Evolutionary conservation across 768 basidiomycete genomes (phyloP).

Genomic region (Amylocystis lapponica): DNA sequence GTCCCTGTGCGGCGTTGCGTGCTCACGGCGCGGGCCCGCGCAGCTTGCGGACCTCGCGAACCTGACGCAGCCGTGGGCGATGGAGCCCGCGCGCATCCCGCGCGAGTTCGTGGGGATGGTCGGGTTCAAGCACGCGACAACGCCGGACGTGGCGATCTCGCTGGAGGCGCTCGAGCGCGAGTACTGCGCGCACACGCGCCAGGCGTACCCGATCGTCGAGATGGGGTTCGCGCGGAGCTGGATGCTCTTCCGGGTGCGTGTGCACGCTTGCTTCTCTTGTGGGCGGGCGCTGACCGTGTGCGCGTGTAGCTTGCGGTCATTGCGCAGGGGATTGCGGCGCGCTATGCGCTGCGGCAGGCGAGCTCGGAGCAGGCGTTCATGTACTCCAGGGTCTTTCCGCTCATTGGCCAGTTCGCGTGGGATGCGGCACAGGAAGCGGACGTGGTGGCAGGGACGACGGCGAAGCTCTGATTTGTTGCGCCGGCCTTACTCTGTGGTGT

Average conservation of each 20-base stretch:
- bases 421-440: conserved; percentile 50
- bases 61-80: conserved; percentile 78
- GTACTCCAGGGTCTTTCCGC: conserved; percentile 42
- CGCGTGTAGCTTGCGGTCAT: conserved; percentile 71
- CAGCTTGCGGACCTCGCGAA: conserved; percentile 88
- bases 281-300: neutral
- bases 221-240: conserved; percentile 82
- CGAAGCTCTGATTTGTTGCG: too few species aligned
- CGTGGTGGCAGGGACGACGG: too few species aligned
- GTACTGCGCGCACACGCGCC: conserved; percentile 62
- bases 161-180: conserved; percentile 76
- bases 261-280: too few species aligned
- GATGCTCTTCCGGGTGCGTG: conserved; percentile 77
- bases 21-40: neutral
- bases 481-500: too few species aligned
- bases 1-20: neutral
- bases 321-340: conserved; percentile 85
- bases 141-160: conserved; percentile 50
- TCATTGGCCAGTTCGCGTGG: conserved; percentile 61
- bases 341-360: conserved; percentile 80
- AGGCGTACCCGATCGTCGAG: conserved; percentile 68
- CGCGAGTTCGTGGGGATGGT: conserved; percentile 26
- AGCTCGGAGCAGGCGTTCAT: conserved; percentile 73
- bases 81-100: conserved; percentile 37
- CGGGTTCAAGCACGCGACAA: conserved; percentile 57